phyloP scores from a whole-genome alignment of 495 filamentous ascomycete genomes.

The Opeltia flavorubescens region DNA sequence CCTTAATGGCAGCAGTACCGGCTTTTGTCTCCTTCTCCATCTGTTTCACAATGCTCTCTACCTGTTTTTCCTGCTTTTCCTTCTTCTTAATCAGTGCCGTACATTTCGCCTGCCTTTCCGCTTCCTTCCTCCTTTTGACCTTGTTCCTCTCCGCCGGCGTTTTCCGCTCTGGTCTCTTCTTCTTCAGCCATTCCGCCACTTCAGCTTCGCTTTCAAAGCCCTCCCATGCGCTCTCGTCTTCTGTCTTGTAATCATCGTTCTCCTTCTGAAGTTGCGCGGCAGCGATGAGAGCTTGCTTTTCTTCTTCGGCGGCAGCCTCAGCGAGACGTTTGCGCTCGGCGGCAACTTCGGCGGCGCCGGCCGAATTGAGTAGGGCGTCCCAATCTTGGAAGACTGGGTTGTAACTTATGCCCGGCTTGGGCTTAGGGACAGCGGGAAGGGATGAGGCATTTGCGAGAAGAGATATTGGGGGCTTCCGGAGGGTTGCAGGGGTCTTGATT shows the following conservation, averaged over 20 bases:
- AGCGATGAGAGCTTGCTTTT: constrained; percentile 32
- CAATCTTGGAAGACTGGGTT: constrained; percentile 82
- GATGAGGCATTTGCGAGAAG: constrained; percentile 62
- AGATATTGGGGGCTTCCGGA: constrained; percentile 64
- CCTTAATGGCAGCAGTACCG: constrained; percentile 19
- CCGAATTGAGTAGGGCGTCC: constrained; percentile 53
- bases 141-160: constrained; percentile 76
- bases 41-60: constrained; percentile 50
- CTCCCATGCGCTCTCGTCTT: constrained; percentile 83
- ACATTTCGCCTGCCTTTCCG: constrained; percentile 56
- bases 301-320: constrained; percentile 48
- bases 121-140: constrained; percentile 72
- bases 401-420: constrained; percentile 73
- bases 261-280: constrained; percentile 49
- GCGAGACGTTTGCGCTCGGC: constrained; percentile 64
- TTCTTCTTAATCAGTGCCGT: constrained; percentile 58
- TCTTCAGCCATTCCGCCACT: constrained; percentile 44
- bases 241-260: constrained; percentile 54
- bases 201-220: constrained; percentile 61
- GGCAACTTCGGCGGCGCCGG: constrained; percentile 64
- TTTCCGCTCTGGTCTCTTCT: constrained; percentile 68
- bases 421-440: constrained; percentile 63
- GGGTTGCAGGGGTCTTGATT: constrained; percentile 57
- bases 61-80: constrained; percentile 47
- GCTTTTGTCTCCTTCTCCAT: constrained; percentile 42